These are phyloP conservation scores for Phyllosticta paracitricarpa DNA, from an alignment of 2,329 filamentous ascomycete genomes.

Conservation along the genomic window DNA sequence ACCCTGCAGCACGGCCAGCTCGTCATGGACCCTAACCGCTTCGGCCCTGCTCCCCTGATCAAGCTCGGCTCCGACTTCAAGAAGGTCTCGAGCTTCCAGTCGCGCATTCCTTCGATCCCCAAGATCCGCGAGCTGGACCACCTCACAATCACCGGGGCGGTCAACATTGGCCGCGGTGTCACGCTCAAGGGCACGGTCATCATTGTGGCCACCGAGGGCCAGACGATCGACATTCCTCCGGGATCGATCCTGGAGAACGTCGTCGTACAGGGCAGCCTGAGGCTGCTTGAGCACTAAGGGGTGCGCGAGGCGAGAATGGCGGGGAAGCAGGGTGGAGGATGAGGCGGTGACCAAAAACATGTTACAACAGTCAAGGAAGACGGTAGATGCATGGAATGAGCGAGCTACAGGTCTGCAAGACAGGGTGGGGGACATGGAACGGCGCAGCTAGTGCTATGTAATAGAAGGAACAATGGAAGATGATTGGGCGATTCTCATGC, in stretches of 20 bases:
- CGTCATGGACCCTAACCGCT: constrained; percentile 90
- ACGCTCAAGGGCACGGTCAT: constrained; percentile 98
- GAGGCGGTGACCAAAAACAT: background rate
- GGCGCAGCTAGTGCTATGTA: background rate
- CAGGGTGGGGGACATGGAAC: background rate
- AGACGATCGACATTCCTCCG: constrained; percentile 94
- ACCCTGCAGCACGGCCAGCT: constrained; percentile 97
- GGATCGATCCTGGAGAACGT: constrained; percentile 98
- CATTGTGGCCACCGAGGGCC: constrained; percentile 94
- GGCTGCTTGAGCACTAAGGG: constrained; percentile 53
- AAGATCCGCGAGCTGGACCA: constrained; percentile 90
- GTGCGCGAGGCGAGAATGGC: background rate
- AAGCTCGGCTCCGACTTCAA: constrained; percentile 99
- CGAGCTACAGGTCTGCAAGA: background rate
- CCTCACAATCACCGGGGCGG: constrained; percentile 92
- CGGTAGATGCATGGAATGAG: background rate
- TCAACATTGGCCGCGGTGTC: constrained; percentile 92
- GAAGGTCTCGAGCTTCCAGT: constrained; percentile 97
- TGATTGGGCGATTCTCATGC: background rate
- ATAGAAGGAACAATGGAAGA: background rate
- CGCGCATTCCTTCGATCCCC: constrained; percentile 76
- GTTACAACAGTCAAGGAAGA: background rate
- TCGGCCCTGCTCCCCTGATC: constrained; percentile 93
- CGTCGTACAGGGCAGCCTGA: constrained; percentile 92
- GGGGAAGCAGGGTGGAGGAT: background rate